A percentile compares a stretch with the other conserved stretches of the same genome.
phyloP scores from a whole-genome alignment of 2,329 filamentous ascomycete species.

The Alternaria dauci region DNA sequence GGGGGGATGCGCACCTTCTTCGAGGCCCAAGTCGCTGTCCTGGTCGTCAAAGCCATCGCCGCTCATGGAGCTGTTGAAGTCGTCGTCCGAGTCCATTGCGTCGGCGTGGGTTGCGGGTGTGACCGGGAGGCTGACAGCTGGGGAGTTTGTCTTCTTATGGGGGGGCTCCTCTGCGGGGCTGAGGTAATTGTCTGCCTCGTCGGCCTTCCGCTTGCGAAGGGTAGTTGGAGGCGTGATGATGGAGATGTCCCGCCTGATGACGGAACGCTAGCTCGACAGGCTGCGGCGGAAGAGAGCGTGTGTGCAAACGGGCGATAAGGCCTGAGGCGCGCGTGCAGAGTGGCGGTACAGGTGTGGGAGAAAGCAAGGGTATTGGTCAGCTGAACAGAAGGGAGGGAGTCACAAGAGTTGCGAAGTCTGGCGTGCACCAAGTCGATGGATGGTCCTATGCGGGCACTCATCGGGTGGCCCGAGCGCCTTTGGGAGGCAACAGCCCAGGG shows the following conservation, averaged over 20 bases:
- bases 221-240: constrained; percentile 50
- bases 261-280: constrained; percentile 48
- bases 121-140: constrained; percentile 35
- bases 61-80: constrained; percentile 85
- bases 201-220: constrained; percentile 51
- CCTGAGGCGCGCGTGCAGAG: constrained; percentile 11
- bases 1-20: constrained; percentile 49
- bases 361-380: constrained; percentile 17
- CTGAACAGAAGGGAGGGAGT: constrained; percentile 4
- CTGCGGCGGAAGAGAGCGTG: constrained; percentile 31
- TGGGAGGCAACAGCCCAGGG: constrained; percentile 10
- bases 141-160: constrained; percentile 40
- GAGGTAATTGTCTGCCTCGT: constrained; percentile 43
- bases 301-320: constrained; percentile 14
- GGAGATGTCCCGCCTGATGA: constrained; percentile 50
- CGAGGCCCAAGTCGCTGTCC: constrained; percentile 72
- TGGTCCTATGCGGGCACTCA: constrained; percentile 16
- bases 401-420: constrained; percentile 3
- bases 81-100: constrained; percentile 94
- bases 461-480: constrained; percentile 11
- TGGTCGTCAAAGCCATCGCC: constrained; percentile 80
- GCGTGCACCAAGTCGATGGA: constrained; percentile 6
- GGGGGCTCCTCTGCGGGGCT: constrained; percentile 38
- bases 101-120: constrained; percentile 48
- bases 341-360: constrained; percentile 10